These are phyloP conservation scores for Colletotrichum musicola DNA, from an alignment of 2,329 filamentous ascomycete genomes.

Conservation along the genomic window DNA sequence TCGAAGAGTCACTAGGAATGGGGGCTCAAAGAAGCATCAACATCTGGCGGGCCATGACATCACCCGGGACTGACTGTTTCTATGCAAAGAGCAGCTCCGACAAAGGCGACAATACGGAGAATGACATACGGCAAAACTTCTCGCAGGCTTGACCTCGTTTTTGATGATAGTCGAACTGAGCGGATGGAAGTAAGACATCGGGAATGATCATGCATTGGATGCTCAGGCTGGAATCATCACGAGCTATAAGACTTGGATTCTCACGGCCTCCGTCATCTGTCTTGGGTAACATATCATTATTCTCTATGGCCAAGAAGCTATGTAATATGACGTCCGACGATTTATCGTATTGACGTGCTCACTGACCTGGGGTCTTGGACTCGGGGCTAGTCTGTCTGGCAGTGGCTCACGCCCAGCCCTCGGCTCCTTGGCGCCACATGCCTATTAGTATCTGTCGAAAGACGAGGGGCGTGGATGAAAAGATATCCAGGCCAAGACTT, in stretches of 20 bases:
- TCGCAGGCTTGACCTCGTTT: neutral
- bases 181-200: too few relatives aligned
- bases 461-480: neutral
- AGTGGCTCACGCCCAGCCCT: slow-evolving; percentile 70
- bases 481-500: neutral
- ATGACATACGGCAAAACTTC: neutral
- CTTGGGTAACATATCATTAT: slow-evolving; percentile 59
- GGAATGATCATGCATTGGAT: too few relatives aligned
- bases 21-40: neutral
- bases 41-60: slow-evolving; percentile 7
- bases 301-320: slow-evolving; percentile 70
- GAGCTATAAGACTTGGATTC: slow-evolving; percentile 3
- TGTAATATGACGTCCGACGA: slow-evolving; percentile 71
- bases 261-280: neutral
- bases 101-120: neutral
- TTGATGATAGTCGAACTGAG: too few relatives aligned
- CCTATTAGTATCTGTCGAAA: neutral
- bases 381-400: slow-evolving; percentile 75
- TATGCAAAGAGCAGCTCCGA: neutral
- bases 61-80: slow-evolving; percentile 2
- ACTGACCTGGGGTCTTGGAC: slow-evolving; percentile 70
- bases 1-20: slow-evolving; percentile 13
- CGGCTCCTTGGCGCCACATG: slow-evolving; percentile 62
- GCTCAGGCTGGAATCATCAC: neutral
- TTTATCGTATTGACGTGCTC: slow-evolving; percentile 77